Evolutionary conservation across 164 flowering plant species (phyloP).

Genomic region (Kalanchoe fedtschenkoi): DNA sequence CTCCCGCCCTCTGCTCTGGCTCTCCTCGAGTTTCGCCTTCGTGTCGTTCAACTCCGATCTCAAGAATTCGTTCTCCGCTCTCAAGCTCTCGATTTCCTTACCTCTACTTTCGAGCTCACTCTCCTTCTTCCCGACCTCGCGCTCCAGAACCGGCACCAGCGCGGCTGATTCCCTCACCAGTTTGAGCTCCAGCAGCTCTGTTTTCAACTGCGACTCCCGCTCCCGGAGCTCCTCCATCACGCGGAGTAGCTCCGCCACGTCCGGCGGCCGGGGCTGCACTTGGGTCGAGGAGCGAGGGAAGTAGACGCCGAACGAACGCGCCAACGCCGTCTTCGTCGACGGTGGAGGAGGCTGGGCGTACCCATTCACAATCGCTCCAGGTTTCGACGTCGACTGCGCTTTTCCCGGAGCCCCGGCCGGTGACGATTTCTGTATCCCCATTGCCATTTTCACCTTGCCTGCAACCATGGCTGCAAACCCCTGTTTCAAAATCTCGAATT

Average conservation of each 20-base stretch:
- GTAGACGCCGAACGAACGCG: constrained; percentile 79
- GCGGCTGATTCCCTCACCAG: constrained; percentile 55
- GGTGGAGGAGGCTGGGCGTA: background rate
- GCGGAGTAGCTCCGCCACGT: constrained; percentile 57
- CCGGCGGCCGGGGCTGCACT: constrained; percentile 85
- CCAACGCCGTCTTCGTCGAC: constrained; percentile 25
- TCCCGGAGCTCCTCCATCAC: constrained; percentile 68
- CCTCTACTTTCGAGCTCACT: constrained; percentile 36
- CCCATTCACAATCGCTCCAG: no score
- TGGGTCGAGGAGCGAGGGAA: constrained; percentile 87
- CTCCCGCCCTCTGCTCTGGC: background rate
- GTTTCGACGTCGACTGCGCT: background rate
- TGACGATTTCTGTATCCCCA: constrained; percentile 68
- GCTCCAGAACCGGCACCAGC: constrained; percentile 60
- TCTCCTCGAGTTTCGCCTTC: constrained; percentile 8
- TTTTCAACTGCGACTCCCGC: constrained; percentile 51
- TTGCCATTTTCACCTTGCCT: constrained; percentile 60
- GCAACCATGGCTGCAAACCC: constrained; percentile 49
- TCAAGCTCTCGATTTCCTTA: constrained; percentile 22
- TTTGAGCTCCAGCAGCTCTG: constrained; percentile 65
- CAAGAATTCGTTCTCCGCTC: constrained; percentile 19
- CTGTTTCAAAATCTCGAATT: no score
- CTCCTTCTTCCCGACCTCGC: constrained; percentile 38
- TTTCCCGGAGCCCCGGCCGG: constrained; percentile 10
- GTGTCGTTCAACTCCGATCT: constrained; percentile 1